Base-by-base conservation (phyloP, 2,329 filamentous ascomycete species). In the Fusarium falciforme region DNA sequence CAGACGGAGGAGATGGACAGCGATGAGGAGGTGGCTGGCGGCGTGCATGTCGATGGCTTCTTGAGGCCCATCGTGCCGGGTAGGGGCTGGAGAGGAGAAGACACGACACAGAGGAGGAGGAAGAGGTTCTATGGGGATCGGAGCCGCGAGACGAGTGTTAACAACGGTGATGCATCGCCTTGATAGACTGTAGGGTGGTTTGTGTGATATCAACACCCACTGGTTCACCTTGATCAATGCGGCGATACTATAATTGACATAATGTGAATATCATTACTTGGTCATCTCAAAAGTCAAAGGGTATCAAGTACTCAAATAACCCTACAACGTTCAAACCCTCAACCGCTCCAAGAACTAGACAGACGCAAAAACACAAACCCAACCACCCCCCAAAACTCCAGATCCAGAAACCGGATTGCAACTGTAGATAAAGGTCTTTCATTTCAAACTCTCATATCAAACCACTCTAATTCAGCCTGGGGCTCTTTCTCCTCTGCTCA, bases 41-140 rank as follows among this genome's bases (percentile, higher is more conserved):
- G 86, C 0, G 89, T 93, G 22, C 92, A 93, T 75, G 87, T 90
- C 2, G 92, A 94, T 79, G 90, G 92, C 0, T 94, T 93, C 76
- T 74, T 94, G 75, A 84, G 85, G 77, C 87, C 88, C 5, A 86
- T 93, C 61, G 82, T 84, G 66, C 80, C 84, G 1, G 82, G 85
- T 8, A 82, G 78, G 49, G 88, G 87, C 0, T 90, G 87, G 88
- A 80, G 86, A 44, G 84, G 80, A 2, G 81, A 79, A 36, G 84
- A 85, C 36, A 64, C 67, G 5, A 66, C 62, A 2, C 66, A 70
- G 55, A 78, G 80, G 58, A 82, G 77, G 74, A 77, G 78, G 64
- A 80, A 79, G 75, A 76, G 76, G 33, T 73, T 69, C 16, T 77
- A 77, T 9, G 73, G 79, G 5, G 73, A 74, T 42, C 74, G 55